Percentiles rank a stretch among this genome's conserved stretches.
phyloP scores from a whole-genome alignment of 331 rosid species.

The Rhamnella rubrinervis region DNA sequence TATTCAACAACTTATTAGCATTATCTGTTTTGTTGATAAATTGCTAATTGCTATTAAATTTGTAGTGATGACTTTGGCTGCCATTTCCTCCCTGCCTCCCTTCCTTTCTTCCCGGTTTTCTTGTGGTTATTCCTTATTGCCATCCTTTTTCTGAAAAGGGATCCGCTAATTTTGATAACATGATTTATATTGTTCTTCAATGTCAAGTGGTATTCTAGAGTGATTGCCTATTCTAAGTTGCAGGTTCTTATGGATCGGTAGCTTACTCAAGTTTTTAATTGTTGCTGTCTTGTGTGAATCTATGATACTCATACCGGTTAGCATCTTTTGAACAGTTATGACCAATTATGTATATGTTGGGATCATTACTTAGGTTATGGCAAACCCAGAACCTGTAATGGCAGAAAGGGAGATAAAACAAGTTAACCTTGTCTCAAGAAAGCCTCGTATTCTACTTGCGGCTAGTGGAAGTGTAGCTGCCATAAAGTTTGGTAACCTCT shows the following conservation, averaged over 20 bases:
- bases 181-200: too few relatives aligned
- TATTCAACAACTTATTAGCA: too few relatives aligned
- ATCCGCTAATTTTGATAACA: too few relatives aligned
- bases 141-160: too few relatives aligned
- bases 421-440: constrained; percentile 31
- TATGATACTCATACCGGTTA: background rate
- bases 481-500: constrained; percentile 57
- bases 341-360: constrained; percentile 15
- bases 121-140: too few relatives aligned
- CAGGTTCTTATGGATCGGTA: background rate
- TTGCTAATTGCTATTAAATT: too few relatives aligned
- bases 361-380: constrained; percentile 42
- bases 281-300: constrained; percentile 1
- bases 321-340: background rate
- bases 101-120: too few relatives aligned
- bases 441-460: constrained; percentile 75
- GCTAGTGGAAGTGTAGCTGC: constrained; percentile 85
- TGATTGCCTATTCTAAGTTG: background rate
- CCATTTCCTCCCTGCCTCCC: too few relatives aligned
- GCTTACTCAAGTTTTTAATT: background rate
- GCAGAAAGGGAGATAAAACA: constrained; percentile 30
- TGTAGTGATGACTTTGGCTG: too few relatives aligned
- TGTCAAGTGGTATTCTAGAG: too few relatives aligned
- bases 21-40: too few relatives aligned
- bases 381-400: constrained; percentile 34